Conservation (phyloP, 2,329 filamentous ascomycete genomes). For the Penicillium olsonii region DNA sequence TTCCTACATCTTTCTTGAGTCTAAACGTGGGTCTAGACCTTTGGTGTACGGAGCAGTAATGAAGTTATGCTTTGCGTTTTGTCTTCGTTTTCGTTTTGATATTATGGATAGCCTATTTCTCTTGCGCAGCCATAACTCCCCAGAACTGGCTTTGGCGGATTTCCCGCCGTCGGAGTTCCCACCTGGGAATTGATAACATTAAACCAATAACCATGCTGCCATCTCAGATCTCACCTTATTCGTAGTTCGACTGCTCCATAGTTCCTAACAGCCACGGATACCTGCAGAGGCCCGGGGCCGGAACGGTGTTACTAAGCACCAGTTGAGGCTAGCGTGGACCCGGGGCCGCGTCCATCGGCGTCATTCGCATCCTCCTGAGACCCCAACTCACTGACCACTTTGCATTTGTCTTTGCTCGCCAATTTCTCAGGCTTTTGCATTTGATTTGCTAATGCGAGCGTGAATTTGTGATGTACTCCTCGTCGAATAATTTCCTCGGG, state of each 20-base stretch:
- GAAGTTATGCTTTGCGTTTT: constrained; percentile 14
- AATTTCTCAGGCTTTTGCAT: constrained; percentile 20
- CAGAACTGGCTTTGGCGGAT: too few relatives aligned
- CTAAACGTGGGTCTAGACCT: constrained; percentile 5
- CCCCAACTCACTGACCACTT: constrained; percentile 20
- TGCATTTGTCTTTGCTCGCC: constrained; percentile 28
- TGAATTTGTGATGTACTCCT: constrained; percentile 74
- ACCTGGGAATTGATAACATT: constrained; percentile 3
- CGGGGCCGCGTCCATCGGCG: constrained; percentile 30
- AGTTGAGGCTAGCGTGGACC: constrained; percentile 25
- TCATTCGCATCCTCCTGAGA: constrained; percentile 34
- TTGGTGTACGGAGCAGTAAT: constrained; percentile 26
- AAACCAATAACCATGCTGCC: not conserved
- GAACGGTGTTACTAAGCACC: constrained; percentile 21
- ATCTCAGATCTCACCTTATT: not conserved
- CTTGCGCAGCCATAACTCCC: too few relatives aligned
- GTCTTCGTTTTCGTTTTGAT: not conserved
- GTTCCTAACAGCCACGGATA: constrained; percentile 7
- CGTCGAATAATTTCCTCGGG: constrained; percentile 82
- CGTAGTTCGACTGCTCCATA: constrained; percentile 1
- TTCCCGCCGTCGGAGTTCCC: not conserved
- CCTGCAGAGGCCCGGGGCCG: not conserved
- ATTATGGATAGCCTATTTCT: too few relatives aligned
- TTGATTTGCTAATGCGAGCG: constrained; percentile 29
- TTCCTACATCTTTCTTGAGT: not conserved